These are phyloP conservation scores for Termitomyces sp. DNA, from an alignment of 768 basidiomycete species.

Conservation along the genomic window DNA sequence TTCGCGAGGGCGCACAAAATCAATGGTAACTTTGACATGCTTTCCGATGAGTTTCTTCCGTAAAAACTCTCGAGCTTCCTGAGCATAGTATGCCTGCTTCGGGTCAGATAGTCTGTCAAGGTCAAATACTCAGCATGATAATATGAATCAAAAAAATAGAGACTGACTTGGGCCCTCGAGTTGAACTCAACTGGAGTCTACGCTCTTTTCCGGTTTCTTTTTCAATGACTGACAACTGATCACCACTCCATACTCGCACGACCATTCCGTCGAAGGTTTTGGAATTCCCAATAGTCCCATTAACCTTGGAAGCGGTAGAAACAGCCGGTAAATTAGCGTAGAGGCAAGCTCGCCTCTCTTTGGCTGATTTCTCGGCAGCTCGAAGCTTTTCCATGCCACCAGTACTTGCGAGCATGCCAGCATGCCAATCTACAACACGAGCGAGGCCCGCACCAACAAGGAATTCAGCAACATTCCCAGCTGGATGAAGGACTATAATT, in stretches of 20 bases:
- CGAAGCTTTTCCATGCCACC: conserved; percentile 89
- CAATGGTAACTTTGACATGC: conserved; percentile 73
- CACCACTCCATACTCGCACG: conserved; percentile 85
- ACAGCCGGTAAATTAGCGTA: conserved; percentile 53
- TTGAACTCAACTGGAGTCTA: conserved; percentile 83
- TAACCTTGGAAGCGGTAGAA: conserved; percentile 40
- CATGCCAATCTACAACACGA: conserved; percentile 95
- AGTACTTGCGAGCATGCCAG: conserved; percentile 80
- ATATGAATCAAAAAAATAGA: not conserved
- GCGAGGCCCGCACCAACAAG: conserved; percentile 82
- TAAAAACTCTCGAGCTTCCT: conserved; percentile 91
- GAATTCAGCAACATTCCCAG: conserved; percentile 91
- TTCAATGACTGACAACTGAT: conserved; percentile 79
- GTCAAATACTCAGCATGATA: not conserved
- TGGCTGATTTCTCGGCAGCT: conserved; percentile 75
- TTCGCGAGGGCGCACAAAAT: conserved; percentile 87
- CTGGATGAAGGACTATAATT: conserved; percentile 73
- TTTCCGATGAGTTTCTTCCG: conserved; percentile 92
- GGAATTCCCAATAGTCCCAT: conserved; percentile 36
- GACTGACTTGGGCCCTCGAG: conserved; percentile 72
- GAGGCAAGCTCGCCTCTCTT: conserved; percentile 65
- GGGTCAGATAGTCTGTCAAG: conserved; percentile 69
- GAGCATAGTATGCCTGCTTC: conserved; percentile 81
- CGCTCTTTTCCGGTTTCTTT: conserved; percentile 73
- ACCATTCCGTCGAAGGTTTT: conserved; percentile 79